phyloP scores from a whole-genome alignment of 139 green algal species.

The Eudorina sp. region DNA sequence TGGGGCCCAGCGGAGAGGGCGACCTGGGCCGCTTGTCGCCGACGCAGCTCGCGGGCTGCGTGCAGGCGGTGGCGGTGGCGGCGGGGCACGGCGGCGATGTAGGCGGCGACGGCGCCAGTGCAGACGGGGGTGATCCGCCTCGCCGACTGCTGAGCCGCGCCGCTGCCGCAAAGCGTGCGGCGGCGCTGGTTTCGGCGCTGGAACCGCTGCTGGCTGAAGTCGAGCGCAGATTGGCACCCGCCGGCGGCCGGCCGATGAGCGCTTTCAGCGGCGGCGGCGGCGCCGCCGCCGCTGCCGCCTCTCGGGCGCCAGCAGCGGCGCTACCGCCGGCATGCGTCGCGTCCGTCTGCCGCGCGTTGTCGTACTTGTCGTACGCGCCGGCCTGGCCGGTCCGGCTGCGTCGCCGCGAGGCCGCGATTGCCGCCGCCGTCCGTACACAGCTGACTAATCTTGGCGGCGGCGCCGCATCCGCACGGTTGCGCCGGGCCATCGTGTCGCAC shows the following conservation, averaged over 20 bases:
- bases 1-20: not conserved
- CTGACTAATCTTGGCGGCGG: not conserved
- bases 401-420: not conserved
- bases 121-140: not conserved
- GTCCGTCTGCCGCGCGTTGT: conserved; percentile 3
- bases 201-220: conserved; percentile 18
- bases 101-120: not conserved
- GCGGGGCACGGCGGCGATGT: not conserved
- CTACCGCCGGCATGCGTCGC: not conserved
- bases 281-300: no score
- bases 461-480: not conserved
- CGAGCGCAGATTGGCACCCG: not conserved
- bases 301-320: not conserved
- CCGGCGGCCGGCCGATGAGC: not conserved
- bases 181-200: not conserved
- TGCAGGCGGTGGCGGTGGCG: not conserved
- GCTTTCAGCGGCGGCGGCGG: no score
- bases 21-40: not conserved
- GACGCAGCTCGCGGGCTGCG: not conserved
- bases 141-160: no score
- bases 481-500: not conserved
- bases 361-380: conserved; percentile 14
- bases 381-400: conserved; percentile 8
- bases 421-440: not conserved
- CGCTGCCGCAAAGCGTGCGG: not conserved